These are phyloP conservation scores for Eucalyptus erythrocorys DNA, from an alignment of 345 rosid genomes.

Conservation along the genomic window DNA sequence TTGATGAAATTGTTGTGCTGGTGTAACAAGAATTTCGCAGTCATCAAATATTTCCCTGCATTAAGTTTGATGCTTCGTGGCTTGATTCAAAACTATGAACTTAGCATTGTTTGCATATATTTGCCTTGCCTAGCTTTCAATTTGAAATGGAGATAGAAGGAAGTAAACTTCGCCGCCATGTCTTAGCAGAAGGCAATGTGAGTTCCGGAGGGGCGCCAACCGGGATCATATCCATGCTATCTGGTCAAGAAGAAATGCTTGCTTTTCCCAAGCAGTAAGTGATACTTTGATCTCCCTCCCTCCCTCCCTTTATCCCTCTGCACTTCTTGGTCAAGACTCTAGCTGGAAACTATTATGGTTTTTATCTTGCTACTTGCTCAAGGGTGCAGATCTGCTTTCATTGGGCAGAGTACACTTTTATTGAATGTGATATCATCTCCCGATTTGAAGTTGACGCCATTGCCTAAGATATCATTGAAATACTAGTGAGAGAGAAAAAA, in stretches of 20 bases:
- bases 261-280: conserved; percentile 88
- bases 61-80: neutral
- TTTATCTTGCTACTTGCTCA: neutral
- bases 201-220: conserved; percentile 56
- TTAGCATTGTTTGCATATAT: neutral
- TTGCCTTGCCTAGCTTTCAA: conserved; percentile 48
- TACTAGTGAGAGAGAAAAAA: too few species aligned
- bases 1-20: neutral
- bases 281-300: neutral
- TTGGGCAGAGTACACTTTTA: neutral
- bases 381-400: neutral
- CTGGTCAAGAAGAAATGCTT: conserved; percentile 88
- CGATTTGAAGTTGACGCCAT: neutral
- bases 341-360: too few species aligned
- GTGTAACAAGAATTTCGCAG: neutral
- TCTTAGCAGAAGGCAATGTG: conserved; percentile 60
- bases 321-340: too few species aligned
- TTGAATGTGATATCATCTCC: neutral
- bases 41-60: neutral
- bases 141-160: conserved; percentile 84
- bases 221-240: conserved; percentile 51
- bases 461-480: neutral
- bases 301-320: too few species aligned
- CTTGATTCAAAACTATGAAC: neutral
- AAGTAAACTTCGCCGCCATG: conserved; percentile 60